phyloP scores from a whole-genome alignment of 768 basidiomycete species.

The Boletus rufocinnamomeus region DNA sequence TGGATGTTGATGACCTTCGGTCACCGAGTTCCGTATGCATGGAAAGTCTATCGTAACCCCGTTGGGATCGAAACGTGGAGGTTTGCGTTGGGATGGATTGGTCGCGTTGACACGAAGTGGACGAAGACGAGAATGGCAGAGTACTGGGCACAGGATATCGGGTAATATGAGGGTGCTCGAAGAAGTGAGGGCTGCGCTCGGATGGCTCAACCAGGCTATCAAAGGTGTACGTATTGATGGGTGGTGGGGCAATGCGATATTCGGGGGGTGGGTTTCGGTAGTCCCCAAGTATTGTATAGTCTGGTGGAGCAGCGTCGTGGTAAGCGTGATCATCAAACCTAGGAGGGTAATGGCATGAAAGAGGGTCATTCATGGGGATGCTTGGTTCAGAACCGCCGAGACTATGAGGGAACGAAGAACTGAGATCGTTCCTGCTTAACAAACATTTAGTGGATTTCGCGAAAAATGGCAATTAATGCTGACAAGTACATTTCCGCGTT shows the following conservation, averaged over 20 bases:
- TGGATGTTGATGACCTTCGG: constrained; percentile 14
- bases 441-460: constrained; percentile 37
- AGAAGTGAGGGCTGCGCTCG: constrained; percentile 24
- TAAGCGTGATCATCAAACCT: constrained; percentile 13
- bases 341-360: constrained; percentile 7
- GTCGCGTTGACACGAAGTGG: constrained; percentile 3
- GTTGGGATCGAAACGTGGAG: constrained; percentile 13
- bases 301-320: constrained; percentile 11
- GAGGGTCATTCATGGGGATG: constrained; percentile 12
- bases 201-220: constrained; percentile 15
- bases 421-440: constrained; percentile 27
- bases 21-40: constrained; percentile 8
- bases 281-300: constrained; percentile 19
- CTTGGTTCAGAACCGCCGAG: constrained; percentile 27
- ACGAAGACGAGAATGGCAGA: constrained; percentile 16
- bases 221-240: constrained; percentile 16
- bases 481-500: constrained; percentile 38
- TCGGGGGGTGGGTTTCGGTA: constrained; percentile 16
- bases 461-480: constrained; percentile 24
- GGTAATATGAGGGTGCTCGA: constrained; percentile 31
- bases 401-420: constrained; percentile 30
- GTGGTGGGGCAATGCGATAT: constrained; percentile 13
- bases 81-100: constrained; percentile 7
- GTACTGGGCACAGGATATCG: constrained; percentile 29
- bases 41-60: constrained; percentile 13